Percentiles rank a stretch among this genome's conserved stretches.
Evolutionary conservation across 2,329 filamentous ascomycete genomes (phyloP).

Genomic region (Aureobasidium sp.): DNA sequence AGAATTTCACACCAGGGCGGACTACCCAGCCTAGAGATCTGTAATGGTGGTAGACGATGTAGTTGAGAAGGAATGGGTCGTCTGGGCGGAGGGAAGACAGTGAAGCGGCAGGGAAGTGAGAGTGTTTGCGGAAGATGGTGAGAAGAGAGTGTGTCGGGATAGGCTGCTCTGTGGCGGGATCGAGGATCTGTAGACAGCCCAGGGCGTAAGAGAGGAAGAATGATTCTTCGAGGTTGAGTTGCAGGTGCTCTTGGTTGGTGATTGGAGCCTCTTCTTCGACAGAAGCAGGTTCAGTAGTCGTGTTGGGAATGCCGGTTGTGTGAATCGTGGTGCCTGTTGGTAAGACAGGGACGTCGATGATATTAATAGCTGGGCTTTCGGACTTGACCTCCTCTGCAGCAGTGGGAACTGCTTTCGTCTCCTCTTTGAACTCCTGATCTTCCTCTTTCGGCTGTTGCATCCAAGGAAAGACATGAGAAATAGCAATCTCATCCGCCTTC

Average conservation of each 20-base stretch:
- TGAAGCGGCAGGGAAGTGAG: constrained; percentile 23
- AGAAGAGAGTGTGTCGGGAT: constrained; percentile 42
- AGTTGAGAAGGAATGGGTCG: constrained; percentile 78
- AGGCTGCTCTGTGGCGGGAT: constrained; percentile 22
- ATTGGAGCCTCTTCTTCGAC: constrained; percentile 7
- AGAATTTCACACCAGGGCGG: constrained; percentile 87
- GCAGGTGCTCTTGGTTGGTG: constrained; percentile 71
- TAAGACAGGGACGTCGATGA: background rate
- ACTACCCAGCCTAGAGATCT: constrained; percentile 92
- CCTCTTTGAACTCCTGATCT: background rate
- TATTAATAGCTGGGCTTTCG: background rate
- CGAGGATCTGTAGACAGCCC: constrained; percentile 59
- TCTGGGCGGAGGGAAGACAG: constrained; percentile 55
- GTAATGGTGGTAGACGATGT: constrained; percentile 92
- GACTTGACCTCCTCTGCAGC: background rate
- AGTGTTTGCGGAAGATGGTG: constrained; percentile 48
- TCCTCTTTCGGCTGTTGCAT: constrained; percentile 2
- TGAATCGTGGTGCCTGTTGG: background rate
- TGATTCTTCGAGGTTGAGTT: constrained; percentile 81
- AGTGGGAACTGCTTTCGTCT: background rate
- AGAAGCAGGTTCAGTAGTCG: background rate
- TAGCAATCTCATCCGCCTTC: background rate
- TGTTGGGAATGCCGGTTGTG: background rate
- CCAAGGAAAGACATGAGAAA: constrained; percentile 17
- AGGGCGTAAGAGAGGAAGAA: constrained; percentile 83